Evolutionary conservation across 176 grass and related monocot species (phyloP), one percentile per base, ranked within the genome.

Genomic region (Themeda triandra): DNA sequence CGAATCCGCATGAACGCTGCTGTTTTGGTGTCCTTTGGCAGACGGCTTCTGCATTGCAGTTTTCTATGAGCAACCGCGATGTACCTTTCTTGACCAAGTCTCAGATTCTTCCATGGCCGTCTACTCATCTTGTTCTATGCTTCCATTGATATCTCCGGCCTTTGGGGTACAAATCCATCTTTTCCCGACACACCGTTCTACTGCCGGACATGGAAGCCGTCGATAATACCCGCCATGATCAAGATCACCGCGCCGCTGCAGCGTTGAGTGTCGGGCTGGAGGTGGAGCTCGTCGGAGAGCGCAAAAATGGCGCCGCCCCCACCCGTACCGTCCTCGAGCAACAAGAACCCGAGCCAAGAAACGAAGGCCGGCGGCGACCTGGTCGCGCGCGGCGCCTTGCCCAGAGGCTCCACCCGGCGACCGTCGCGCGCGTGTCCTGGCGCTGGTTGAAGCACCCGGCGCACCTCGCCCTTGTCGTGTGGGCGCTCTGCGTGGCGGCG

Each of bases 401-500:
- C 32, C 59, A 79, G 49, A 56, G 83, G 64, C 87, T 95, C 17
- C 60, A 86, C 31, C 86, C 88, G 73, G 31, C 35, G 11, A 41
- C 84, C 74, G 2, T 92, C n/a, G 67, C 78, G 33, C 33, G 27
- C n/a, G 48, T 76, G 33, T 84, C 66, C 65, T 82, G 71, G 69
- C 49, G 24, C 35, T 96, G 94, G 94, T 30, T 96, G 71, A 91
- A 65, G 80, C 84, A 96, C 42, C 91, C 84, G 23, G 79, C 84
- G 74, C 87, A 96, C 83, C 24, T 91, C 27, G 91, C 81, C 48
- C 86, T 93, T 17, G 83, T 93, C 28, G 51, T 84, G 59, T 96
- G 94, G 91, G 82, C 86, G 60, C 41, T 93, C 19, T 93, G 91
- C 80, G 94, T 96, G 36, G 94, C 83, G 15, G 62, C 63, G 51